Evolutionary conservation across 2,329 filamentous ascomycete species (phyloP), one percentile per base, ranked within the genome.

Genomic region (Parastagonospora nodorum): DNA sequence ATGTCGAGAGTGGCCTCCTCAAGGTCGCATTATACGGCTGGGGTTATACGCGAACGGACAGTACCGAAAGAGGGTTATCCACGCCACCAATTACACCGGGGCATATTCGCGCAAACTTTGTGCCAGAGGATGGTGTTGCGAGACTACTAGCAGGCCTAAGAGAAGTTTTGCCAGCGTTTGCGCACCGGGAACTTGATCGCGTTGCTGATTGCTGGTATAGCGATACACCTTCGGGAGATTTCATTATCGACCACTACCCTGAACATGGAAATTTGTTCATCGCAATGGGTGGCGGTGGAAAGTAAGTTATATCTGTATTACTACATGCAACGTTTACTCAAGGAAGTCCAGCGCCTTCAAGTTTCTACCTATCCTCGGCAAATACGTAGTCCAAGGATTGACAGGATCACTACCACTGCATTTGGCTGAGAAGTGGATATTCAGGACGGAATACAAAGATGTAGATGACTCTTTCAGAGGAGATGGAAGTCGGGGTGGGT

Each of bases 171-270:
- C 56, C 50, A 2, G 31, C 45, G 8, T 77, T 89, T 14, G 79
- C 78, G 42, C 77, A 80, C 19, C 78, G 88, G 24, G 82, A 84
- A 1, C 90, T 89, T 75, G 74, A 75, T 50, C 76, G 78, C 45
- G 87, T 84, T 2, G 78, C 86, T 19, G 74, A 90, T 45, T 91
- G 88, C 75, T 91, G 88, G 88, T 91, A 91, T 69, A 85, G 84
- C 5, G 88, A 91, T 74, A 91, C 88, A 61, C 80, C 84, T 7
- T 84, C 83, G 14, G 88, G 84, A 16, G 85, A 91, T 66, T 91
- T 89, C 75, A 78, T 91, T 47, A 79, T 90, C 53, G 83, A 86
- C 64, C 85, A 86, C 70, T 87, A 90, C 63, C 88, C 88, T 0
- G 73, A 78, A 12, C 83, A 83, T 71, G 68, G 78, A 49, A 79